Evolutionary conservation across 2,329 filamentous ascomycete genomes (phyloP), one percentile per base, ranked within the genome.

Genomic region (Aspergillus novoparasiticus): DNA sequence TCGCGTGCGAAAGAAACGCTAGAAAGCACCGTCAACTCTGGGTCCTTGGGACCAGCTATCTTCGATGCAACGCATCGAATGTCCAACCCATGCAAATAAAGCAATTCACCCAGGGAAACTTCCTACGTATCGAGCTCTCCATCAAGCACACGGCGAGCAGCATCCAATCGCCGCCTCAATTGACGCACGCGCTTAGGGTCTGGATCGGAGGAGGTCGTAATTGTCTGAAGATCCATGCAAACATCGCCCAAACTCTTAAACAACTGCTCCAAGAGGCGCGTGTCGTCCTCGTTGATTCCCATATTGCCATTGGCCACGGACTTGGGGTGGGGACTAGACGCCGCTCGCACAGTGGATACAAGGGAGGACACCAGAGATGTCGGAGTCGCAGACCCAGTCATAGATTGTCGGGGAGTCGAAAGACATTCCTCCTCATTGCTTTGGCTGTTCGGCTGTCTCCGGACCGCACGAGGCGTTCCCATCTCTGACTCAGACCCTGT

Each of bases 111-210:
- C n/a, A 54, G 5, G 26, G n/a, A 41, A 45, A 39, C 51, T 26
- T 53, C 54, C 63, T 62, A 68, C 30, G 67, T 62, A 58, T 71
- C 69, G 43, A 89, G 84, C 63, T 88, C 80, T 6, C 91, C 92
- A 68, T 94, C 91, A 34, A 96, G 81, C 4, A 92, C 85, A 58
- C 86, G 84, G 64, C 89, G 87, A 6, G 93, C 93, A 58, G 88
- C 86, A 68, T 96, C 92, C 57, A 97, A 84, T 68, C 90, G 84
- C 66, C 90, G 82, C 64, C 92, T 83, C 76, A 91, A 88, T 63
- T 89, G 82, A 60, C 68, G 91, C 86, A 64, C 86, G 78, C 69
- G 83, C 83, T 62, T 84, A 78, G 67, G 79, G 79, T 67, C 86
- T 81, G 58, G 82, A 77, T 77, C 90, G 82, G 62, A 85, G 81